phyloP scores from a whole-genome alignment of 208 protist genomes.

The Leishmania amazonensis region DNA sequence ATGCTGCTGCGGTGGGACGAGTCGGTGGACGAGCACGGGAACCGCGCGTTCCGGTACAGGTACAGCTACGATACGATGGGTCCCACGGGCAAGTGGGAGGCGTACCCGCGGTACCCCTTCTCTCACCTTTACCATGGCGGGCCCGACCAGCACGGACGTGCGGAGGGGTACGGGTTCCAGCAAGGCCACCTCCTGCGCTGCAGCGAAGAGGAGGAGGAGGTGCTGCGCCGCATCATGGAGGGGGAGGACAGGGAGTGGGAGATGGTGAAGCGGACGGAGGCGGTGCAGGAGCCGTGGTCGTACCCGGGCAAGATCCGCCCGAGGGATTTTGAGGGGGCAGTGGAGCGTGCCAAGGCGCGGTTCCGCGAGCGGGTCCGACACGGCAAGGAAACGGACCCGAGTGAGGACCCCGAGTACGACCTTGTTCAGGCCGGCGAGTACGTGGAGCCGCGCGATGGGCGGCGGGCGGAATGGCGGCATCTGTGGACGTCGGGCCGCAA shows the following conservation, averaged over 20 bases:
- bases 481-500: constrained; percentile 83
- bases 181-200: constrained; percentile 89
- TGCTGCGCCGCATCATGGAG: constrained; percentile 91
- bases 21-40: constrained; percentile 88
- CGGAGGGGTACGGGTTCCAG: constrained; percentile 90
- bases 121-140: constrained; percentile 78
- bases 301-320: constrained; percentile 90
- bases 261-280: constrained; percentile 91
- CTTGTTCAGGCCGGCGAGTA: constrained; percentile 87
- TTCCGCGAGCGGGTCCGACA: constrained; percentile 83
- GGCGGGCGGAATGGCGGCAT: constrained; percentile 89
- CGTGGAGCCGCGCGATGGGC: constrained; percentile 89
- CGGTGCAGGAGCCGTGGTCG: constrained; percentile 91
- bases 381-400: constrained; percentile 86
- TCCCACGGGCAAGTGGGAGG: constrained; percentile 88
- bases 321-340: constrained; percentile 80
- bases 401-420: constrained; percentile 89
- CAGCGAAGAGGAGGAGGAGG: constrained; percentile 86
- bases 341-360: constrained; percentile 87
- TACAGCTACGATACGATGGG: constrained; percentile 91
- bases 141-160: constrained; percentile 78
- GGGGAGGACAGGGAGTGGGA: constrained; percentile 93
- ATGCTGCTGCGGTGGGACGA: constrained; percentile 88
- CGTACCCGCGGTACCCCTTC: constrained; percentile 90
- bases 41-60: constrained; percentile 91